Evolutionary conservation across 1,284 basidiomycete genomes (phyloP), one percentile per base, ranked within the genome.

Genomic region (Leccinum insolens): DNA sequence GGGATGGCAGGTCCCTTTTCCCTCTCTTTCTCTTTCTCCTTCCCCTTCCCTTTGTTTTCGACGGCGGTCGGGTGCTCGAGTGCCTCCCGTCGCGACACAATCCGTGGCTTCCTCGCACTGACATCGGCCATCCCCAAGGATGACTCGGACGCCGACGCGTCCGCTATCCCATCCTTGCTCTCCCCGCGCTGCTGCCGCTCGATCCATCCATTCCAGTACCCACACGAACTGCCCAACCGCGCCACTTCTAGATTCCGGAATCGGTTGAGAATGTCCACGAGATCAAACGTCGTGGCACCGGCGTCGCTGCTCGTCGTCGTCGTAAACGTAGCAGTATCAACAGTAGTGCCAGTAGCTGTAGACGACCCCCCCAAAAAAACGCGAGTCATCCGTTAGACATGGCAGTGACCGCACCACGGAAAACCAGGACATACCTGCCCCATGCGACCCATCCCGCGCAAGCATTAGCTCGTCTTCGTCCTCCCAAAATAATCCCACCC

Each of bases 141-240:
- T 7, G 37, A 57, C 7, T 55, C 52, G 22, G 49, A 49, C 25
- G 3, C 6, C 5, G 22, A 25, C 17, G 14, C 14, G 11, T 37
- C 46, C n/a, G 12, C 58, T 6, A 31, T 20, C 25, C 1, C 60
- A 25, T 61, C 37, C 0, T 12, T 7, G 12, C 9, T 20, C 14
- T 17, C 49, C 7, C 4, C 57, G 34, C 70, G 61, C 34, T 8
- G 41, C 22, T 65, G 65, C 59, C 61, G 65, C 8, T 67, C 63
- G 7, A 58, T 41, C 69, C 74, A 74, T 6, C 70, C 71, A 44
- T 74, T 65, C 84, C 84, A 84, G 64, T 82, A 84, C 0, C 78
- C 80, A 4, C 84, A 84, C 7, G 81, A 80, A 57, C 83, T 81
- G 3, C 85, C 85, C 66, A 85, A 74, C 46, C 86, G 76, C 22